Base-by-base conservation (phyloP, 1,284 basidiomycete species). In the Trametes hirsuta region DNA sequence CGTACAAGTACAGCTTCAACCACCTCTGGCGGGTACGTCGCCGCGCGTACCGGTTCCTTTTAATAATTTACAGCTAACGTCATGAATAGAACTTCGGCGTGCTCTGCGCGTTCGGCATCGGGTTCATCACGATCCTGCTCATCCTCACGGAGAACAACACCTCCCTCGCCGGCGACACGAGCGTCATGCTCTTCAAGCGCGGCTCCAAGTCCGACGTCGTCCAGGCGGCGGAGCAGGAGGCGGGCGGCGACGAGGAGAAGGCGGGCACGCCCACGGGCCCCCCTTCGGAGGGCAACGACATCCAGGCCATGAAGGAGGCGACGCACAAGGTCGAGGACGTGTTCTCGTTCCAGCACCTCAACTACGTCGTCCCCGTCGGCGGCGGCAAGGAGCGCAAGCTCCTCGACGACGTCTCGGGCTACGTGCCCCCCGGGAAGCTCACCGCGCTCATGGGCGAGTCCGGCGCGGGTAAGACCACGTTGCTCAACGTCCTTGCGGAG, bases 401-500 rank as follows among this genome's bases (percentile, higher is more conserved):
- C 6, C 77, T 96, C 59, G 84, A 94, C 68, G 83, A 93, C 64
- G 84, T 97, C 6, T 90, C 87, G 55, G 95, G 95, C 0, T 96
- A 85, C 73, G 93, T 94, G 42, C 85, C 84, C 21, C 93, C 92
- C 0, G 90, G 91, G 6, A 93, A 88, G 68, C 77, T 96, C 57
- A 90, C 87, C 0, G 89, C 84, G 30, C 77, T 91, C 47, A 94
- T 94, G 79, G 87, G 93, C 25, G 90, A 90, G 58, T 91, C 90
- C 14, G 95, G 94, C 44, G 87, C 88, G 1, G 88, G 88, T 30
- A 91, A 91, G 83, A 94, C 91, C 1, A 93, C 90, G 0, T 76
- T 95, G 0, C 78, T 96, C 51, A 94, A 97, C 71, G 93, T 92
- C 1, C 78, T 97, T 6, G 93, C 94, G 0, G 83, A 91, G 61